Evolutionary conservation across 2,329 filamentous ascomycete genomes (phyloP), one percentile per base, ranked within the genome.

Genomic region (Malbranchea cinnamomea): DNA sequence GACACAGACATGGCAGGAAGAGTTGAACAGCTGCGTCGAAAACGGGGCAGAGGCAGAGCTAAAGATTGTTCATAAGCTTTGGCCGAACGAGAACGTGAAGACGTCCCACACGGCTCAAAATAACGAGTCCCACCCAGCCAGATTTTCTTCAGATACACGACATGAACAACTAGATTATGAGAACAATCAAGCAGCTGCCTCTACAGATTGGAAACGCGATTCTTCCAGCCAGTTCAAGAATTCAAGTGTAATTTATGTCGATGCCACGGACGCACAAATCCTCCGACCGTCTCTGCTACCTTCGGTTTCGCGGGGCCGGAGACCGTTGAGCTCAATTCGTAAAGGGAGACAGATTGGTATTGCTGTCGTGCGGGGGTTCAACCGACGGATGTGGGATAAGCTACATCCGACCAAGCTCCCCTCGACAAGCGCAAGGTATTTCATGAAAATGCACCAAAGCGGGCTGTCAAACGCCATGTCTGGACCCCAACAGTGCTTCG

Each of bases 1-100:
- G 77, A 84, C 80, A 2, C 73, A 89, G 43, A 93, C 87, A 1
- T 98, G 89, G 84, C 69, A 68, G 30, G 85, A 94, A 46, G 87
- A 98, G 53, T 60, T 98, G 5, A 74, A 78, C 40, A 92, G 83
- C 52, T 91, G 89, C 4, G 66, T 93, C 4, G 82, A 93, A 29
- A 82, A 94, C 34, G 89, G 89, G 1, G 76, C 87, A 1, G 63
- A 78, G 6, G 89, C 87, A 1, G 89, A 98, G 54, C 78, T 89
- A 56, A 95, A 95, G 52, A 76, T 94, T 5, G 71, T 81, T 0
- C 74, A 93, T 53, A 73, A 65, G 20, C 59, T 95, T 9, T 94
- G 85, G 84, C 77, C 80, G 1, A 68, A 71, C 26, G 63, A 68
- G 2, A 46, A 56, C 4, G 42, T 48, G 20, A 49, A 47, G 24